phyloP scores from a whole-genome alignment of 2,329 filamentous ascomycete genomes.

The Alternaria metachromatica region DNA sequence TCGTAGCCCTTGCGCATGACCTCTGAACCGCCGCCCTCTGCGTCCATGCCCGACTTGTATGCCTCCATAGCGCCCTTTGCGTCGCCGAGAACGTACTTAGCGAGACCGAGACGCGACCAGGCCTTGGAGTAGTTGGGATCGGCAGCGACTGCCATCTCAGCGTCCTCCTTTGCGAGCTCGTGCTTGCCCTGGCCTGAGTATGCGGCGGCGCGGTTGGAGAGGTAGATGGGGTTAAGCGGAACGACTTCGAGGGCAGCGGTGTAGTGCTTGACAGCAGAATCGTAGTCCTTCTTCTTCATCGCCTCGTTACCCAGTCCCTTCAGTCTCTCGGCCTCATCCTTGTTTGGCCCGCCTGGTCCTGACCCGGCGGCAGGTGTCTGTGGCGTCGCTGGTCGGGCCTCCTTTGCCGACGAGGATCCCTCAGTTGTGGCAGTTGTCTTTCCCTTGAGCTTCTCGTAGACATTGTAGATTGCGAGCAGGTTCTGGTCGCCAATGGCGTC shows the following conservation, averaged over 20 bases:
- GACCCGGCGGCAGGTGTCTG: conserved; percentile 42
- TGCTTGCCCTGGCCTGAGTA: conserved; percentile 87
- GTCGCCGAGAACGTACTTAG: conserved; percentile 89
- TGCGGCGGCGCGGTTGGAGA: conserved; percentile 95
- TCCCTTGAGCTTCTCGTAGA: conserved; percentile 93
- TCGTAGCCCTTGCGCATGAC: conserved; percentile 98
- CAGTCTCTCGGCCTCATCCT: conserved; percentile 82
- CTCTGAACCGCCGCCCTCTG: conserved; percentile 92
- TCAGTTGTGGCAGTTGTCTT: conserved; percentile 60
- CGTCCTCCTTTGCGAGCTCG: conserved; percentile 81
- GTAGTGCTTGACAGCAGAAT: conserved; percentile 82
- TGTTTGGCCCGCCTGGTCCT: conserved; percentile 59
- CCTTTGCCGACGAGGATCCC: conserved; percentile 49
- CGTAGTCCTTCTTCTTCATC: conserved; percentile 94
- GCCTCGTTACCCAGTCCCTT: conserved; percentile 93
- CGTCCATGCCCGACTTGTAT: conserved; percentile 89
- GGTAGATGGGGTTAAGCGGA: conserved; percentile 91
- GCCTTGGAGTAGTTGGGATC: conserved; percentile 97
- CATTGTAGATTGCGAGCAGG: conserved; percentile 88
- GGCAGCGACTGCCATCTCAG: conserved; percentile 84
- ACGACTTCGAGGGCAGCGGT: conserved; percentile 81
- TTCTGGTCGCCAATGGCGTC: conserved; percentile 85
- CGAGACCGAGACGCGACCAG: conserved; percentile 91
- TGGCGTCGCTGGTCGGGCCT: conserved; percentile 51
- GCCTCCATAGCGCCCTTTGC: conserved; percentile 92